Evolutionary conservation across 495 filamentous ascomycete genomes (phyloP), one percentile per base, ranked within the genome.

Genomic region (Podospora pseudoanserina): DNA sequence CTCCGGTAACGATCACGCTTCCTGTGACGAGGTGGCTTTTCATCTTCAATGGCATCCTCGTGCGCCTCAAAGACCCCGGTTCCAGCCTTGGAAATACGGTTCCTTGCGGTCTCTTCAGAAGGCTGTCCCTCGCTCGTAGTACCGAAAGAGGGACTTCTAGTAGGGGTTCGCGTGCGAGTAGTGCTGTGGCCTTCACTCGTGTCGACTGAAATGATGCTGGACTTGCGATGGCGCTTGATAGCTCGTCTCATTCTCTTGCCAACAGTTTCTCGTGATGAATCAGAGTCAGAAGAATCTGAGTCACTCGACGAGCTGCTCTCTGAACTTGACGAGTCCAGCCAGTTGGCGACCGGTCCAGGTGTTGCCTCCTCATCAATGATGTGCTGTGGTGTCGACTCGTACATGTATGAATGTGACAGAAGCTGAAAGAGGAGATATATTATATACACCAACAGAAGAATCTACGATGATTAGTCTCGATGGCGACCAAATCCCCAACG

Each of bases 381-480:
- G 67, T 90, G 87, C 72, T 95, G 91, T 11, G 92, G 92, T 16
- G 90, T 94, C 72, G 92, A 93, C 65, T 91, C 90, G 74, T 96
- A 97, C 77, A 97, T 88, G 76, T 96, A 96, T 7, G 91, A 84
- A 73, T 97, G 93, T 4, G 92, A 93, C 79, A 93, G 93, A 57
- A 97, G 84, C 82, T 97, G 93, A 78, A 97, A 97, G 34, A 94
- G 66, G 55, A 97, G 86, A 72, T 96, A 97, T 27, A 95, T 76
- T 53, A 90, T 79, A 74, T 97, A 97, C 16, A 96, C 87, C 39
- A 95, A 70, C 0, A 97, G 83, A 1, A 97, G 84, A 55, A 96
- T 85, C 67, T 69, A 58, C 6, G 11, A 23, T 1, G 7, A 4
- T 44, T 30, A 60, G 62, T 65, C 18, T 53, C 32, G 9, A 1